phyloP scores from a whole-genome alignment of 768 basidiomycete species.

The Cantharellus anzutake region DNA sequence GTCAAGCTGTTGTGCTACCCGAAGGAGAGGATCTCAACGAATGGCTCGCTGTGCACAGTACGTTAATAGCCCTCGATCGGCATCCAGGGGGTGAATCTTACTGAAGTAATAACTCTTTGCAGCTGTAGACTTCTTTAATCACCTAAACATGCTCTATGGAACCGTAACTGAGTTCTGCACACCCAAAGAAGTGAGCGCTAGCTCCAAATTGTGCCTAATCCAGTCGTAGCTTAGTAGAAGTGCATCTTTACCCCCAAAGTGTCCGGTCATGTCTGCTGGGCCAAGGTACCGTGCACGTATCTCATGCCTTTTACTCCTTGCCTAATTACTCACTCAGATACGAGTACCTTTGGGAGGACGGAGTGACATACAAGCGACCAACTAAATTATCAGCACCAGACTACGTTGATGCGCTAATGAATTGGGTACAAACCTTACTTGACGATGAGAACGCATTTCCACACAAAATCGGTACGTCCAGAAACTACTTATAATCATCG shows the following conservation, averaged over 20 bases:
- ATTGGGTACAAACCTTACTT: conserved; percentile 84
- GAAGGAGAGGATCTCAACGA: conserved; percentile 96
- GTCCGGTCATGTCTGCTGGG: conserved; percentile 93
- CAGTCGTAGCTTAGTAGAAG: neutral
- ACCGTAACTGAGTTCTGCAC: conserved; percentile 98
- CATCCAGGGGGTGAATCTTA: neutral
- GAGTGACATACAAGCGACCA: conserved; percentile 66
- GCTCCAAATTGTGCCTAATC: neutral
- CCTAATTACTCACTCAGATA: conserved; percentile 30
- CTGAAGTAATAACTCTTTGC: neutral
- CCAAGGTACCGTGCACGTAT: conserved; percentile 36
- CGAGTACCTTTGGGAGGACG: conserved; percentile 91
- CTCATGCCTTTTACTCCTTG: neutral
- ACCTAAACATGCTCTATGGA: conserved; percentile 97
- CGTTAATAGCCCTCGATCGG: conserved; percentile 12
- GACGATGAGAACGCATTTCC: conserved; percentile 91
- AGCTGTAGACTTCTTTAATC: conserved; percentile 99
- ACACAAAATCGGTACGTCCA: conserved; percentile 64
- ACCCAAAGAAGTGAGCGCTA: conserved; percentile 52
- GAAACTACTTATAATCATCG: neutral
- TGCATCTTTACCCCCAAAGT: conserved; percentile 26
- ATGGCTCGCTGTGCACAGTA: conserved; percentile 99
- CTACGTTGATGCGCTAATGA: conserved; percentile 97
- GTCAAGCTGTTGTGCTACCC: conserved; percentile 80
- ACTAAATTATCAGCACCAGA: conserved; percentile 91